Percentiles rank a stretch among this genome's conserved stretches.
These are phyloP conservation scores for Curvularia lunata DNA, from an alignment of 2,329 filamentous ascomycete genomes.

Conservation along the genomic window DNA sequence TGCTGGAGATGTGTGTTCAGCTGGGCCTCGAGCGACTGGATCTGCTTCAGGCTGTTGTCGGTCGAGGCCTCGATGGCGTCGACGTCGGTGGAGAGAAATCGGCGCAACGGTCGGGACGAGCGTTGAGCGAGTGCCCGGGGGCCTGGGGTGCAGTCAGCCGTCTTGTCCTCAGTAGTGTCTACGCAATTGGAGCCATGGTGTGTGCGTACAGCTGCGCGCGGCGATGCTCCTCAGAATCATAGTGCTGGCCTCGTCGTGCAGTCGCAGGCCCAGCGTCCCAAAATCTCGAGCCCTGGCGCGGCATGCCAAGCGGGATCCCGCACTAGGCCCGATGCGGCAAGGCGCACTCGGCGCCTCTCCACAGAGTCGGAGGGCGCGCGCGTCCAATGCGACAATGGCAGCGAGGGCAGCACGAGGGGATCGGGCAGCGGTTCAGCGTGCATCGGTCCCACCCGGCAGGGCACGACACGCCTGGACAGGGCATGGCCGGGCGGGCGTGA, in stretches of 20 bases:
- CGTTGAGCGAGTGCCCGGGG: conserved; percentile 44
- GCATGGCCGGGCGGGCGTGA: too few species aligned
- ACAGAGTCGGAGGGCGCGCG: conserved; percentile 1
- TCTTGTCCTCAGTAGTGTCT: neutral
- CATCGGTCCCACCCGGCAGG: conserved; percentile 15
- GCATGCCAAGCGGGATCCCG: conserved; percentile 4
- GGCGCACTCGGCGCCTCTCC: neutral
- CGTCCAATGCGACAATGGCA: conserved; percentile 2
- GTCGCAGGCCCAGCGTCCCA: conserved; percentile 5
- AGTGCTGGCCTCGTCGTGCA: conserved; percentile 11
- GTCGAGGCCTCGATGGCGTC: conserved; percentile 42
- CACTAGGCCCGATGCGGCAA: neutral
- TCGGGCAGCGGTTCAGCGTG: conserved; percentile 5
- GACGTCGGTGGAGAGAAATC: conserved; percentile 43
- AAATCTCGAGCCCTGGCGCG: conserved; percentile 8
- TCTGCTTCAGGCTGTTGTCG: conserved; percentile 38
- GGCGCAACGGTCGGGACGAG: conserved; percentile 26
- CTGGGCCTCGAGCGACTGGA: conserved; percentile 44
- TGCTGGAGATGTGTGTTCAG: conserved; percentile 35
- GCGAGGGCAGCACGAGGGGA: neutral
- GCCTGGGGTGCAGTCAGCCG: conserved; percentile 35
- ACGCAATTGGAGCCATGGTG: neutral
- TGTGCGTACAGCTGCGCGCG: conserved; percentile 48
- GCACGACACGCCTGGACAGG: neutral
- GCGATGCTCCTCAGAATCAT: conserved; percentile 55